Evolutionary conservation across 768 basidiomycete genomes (phyloP), one percentile per base, ranked within the genome.

Genomic region (Agaricus subrufescens): DNA sequence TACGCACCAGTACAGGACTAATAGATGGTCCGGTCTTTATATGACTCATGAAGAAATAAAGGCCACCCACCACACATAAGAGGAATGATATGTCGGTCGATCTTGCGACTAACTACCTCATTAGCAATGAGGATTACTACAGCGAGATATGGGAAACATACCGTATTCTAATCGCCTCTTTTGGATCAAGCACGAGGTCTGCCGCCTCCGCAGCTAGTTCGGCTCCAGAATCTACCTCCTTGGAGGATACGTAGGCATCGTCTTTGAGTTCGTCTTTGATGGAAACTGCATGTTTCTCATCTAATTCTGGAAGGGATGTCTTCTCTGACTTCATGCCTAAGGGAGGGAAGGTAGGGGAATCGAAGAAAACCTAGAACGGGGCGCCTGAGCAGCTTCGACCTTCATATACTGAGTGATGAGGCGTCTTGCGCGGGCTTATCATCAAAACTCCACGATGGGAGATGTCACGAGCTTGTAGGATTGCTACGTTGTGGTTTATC

Each of bases 81-180:
- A 25, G 86, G 86, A 34, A 89, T 66, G 26, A 89, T 81, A 66
- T 86, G 80, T 58, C 69, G 67, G 67, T 88, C 87, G 43, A 89
- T 87, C 67, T 89, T 87, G 63, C 68, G 74, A 58, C 80, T 77
- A 43, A 6, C 40, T 44, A 14, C 44, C 3, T 12, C n/a, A 19
- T 42, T 2, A 42, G n/a, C 10, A n/a, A 50, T 30, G 3, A 9
- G 23, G 8, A 34, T 9, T 15, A 19, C 19, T 15, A 5, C 4
- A 19, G 2, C 7, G 3, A 19, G 19, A 2, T 38, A 1, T 10
- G 23, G 11, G 25, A 23, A 7, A 63, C 71, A 38, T 51, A 81
- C 83, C 84, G 72, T 50, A 88, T 69, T 46, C 81, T 73, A 27
- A 66, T 46, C 0, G 77, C 77, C 65, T 86, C 85, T 4, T 57